Conservation (phyloP, 2,329 filamentous ascomycete genomes). For the Thelonectria discophora region DNA sequence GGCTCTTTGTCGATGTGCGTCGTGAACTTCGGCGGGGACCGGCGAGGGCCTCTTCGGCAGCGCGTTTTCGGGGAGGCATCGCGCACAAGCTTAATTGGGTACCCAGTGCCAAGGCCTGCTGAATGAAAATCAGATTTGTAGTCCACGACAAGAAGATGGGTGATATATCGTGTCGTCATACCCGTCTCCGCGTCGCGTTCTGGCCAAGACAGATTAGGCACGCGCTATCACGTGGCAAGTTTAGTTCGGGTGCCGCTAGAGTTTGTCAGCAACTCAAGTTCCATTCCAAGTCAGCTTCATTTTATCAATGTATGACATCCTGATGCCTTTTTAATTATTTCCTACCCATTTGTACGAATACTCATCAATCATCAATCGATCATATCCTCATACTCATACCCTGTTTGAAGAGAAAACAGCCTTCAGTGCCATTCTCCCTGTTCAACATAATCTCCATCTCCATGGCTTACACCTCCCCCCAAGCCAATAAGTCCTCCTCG, state of each 20-base stretch:
- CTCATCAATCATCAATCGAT: too few relatives aligned
- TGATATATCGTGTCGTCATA: conserved; percentile 1
- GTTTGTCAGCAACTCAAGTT: not conserved
- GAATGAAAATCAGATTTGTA: not conserved
- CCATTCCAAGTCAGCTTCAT: too few relatives aligned
- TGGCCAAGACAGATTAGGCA: not conserved
- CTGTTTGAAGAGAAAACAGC: too few relatives aligned
- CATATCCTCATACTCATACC: too few relatives aligned
- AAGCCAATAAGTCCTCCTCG: too few relatives aligned
- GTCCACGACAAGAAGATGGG: not conserved
- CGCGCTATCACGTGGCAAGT: conserved; percentile 20
- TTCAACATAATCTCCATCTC: too few relatives aligned
- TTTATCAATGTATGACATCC: too few relatives aligned
- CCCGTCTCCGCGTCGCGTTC: conserved; percentile 14
- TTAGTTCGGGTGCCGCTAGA: not conserved
- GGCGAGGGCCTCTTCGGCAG: conserved; percentile 42
- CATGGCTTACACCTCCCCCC: too few relatives aligned
- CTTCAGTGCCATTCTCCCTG: too few relatives aligned
- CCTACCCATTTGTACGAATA: too few relatives aligned
- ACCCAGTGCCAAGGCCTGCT: not conserved
- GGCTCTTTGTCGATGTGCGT: conserved; percentile 60
- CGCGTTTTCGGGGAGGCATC: conserved; percentile 54
- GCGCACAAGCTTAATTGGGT: not conserved
- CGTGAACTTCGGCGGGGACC: conserved; percentile 57
- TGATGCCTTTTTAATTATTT: too few relatives aligned